Conservation (phyloP, 2,329 filamentous ascomycete species). For the Helminthosporium solani region DNA sequence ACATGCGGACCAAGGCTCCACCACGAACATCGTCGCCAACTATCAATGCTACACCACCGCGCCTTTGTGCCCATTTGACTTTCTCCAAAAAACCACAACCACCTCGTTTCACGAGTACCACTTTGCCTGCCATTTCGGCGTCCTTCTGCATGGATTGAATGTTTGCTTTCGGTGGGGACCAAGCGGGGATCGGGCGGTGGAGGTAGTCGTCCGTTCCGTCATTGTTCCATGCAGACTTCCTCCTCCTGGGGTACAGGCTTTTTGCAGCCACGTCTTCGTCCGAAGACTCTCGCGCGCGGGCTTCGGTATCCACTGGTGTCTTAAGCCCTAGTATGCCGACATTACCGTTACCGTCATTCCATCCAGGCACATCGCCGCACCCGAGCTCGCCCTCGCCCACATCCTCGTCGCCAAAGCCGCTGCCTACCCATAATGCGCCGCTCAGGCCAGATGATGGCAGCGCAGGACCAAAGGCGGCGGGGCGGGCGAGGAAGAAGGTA, state of each 20-base stretch:
- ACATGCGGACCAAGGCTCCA: slow-evolving; percentile 92
- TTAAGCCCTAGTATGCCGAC: slow-evolving; percentile 8
- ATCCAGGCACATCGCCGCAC: slow-evolving; percentile 91
- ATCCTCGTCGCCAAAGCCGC: slow-evolving; percentile 79
- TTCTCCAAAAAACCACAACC: slow-evolving; percentile 97
- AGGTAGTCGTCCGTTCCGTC: slow-evolving; percentile 87
- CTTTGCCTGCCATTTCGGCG: slow-evolving; percentile 89
- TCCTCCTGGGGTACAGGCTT: slow-evolving; percentile 3
- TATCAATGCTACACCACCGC: slow-evolving; percentile 85
- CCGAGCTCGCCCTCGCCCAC: slow-evolving; percentile 76
- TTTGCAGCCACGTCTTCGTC: slow-evolving; percentile 10
- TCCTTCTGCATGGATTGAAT: slow-evolving; percentile 89
- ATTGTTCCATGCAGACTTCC: slow-evolving; percentile 43
- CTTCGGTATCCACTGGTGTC: slow-evolving; percentile 7
- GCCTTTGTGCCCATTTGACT: slow-evolving; percentile 91
- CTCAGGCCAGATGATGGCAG: slow-evolving; percentile 76
- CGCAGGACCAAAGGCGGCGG: slow-evolving; percentile 86
- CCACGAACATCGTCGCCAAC: slow-evolving; percentile 92
- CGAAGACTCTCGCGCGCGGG: slow-evolving; percentile 6
- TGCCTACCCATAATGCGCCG: slow-evolving; percentile 90
- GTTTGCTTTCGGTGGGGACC: slow-evolving; percentile 29
- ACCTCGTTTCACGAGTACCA: slow-evolving; percentile 86
- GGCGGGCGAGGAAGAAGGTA: slow-evolving; percentile 90
- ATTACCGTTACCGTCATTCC: slow-evolving; percentile 59
- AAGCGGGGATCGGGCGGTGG: slow-evolving; percentile 55